Percentiles rank a stretch among this genome's conserved stretches.
phyloP scores from a whole-genome alignment of 345 rosid genomes.

The Pelargonium nanum region DNA sequence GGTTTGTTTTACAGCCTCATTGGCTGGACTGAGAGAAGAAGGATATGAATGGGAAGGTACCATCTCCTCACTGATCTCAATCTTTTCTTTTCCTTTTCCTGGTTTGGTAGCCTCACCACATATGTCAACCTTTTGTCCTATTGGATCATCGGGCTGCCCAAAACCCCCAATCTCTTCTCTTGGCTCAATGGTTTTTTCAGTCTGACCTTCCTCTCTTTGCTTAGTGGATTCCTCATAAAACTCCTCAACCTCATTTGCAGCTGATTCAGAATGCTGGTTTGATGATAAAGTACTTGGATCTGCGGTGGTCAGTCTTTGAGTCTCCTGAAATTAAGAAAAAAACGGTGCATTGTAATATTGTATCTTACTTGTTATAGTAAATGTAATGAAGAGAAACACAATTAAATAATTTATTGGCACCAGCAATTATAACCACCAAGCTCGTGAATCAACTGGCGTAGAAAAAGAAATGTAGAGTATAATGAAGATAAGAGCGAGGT shows the following conservation, averaged over 20 bases:
- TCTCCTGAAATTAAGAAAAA: neutral
- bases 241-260: neutral
- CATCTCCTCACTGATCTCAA: neutral
- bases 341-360: neutral
- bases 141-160: too few species aligned
- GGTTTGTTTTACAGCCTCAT: too few species aligned
- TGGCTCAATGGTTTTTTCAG: too few species aligned
- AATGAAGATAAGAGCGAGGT: neutral
- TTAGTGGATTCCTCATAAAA: neutral
- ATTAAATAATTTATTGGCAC: too few species aligned
- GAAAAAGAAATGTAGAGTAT: neutral
- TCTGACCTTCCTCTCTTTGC: neutral
- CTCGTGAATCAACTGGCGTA: too few species aligned
- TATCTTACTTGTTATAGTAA: too few species aligned
- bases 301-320: neutral
- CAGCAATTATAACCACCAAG: too few species aligned
- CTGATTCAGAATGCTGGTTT: neutral
- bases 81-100: neutral
- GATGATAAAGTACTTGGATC: neutral
- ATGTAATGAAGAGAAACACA: neutral
- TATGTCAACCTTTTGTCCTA: too few species aligned
- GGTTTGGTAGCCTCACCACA: neutral
- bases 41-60: too few species aligned
- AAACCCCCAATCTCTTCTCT: too few species aligned
- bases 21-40: too few species aligned